phyloP scores from a whole-genome alignment of 306 rosid genomes.

The Alnus rubra region DNA sequence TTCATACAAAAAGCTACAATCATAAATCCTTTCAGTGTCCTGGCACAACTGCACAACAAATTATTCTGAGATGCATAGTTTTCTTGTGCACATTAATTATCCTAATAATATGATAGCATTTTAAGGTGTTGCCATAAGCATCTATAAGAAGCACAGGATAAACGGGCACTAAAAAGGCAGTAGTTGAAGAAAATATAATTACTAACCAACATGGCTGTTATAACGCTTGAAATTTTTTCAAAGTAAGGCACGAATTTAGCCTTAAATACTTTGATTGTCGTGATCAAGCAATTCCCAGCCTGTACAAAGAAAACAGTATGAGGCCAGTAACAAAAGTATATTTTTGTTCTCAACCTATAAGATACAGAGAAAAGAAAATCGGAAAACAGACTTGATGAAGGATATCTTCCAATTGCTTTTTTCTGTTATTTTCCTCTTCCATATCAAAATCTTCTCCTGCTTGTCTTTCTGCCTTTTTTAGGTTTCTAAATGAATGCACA shows the following conservation, averaged over 20 bases:
- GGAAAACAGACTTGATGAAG: slow-evolving; percentile 18
- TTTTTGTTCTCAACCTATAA: too few relatives aligned
- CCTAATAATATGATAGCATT: too few relatives aligned
- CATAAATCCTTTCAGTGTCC: too few relatives aligned
- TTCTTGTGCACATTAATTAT: too few relatives aligned
- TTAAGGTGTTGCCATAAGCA: too few relatives aligned
- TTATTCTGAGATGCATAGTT: too few relatives aligned
- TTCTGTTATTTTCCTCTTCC: neutral
- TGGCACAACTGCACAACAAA: too few relatives aligned
- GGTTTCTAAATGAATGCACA: neutral
- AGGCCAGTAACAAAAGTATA: too few relatives aligned
- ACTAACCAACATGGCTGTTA: slow-evolving; percentile 17
- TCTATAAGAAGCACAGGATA: neutral
- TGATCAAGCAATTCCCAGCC: slow-evolving; percentile 8
- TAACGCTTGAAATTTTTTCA: neutral
- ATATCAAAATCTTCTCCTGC: neutral
- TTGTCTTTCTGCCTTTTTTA: neutral
- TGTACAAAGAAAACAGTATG: neutral
- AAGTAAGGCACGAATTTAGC: slow-evolving; percentile 2
- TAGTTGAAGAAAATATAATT: slow-evolving; percentile 5
- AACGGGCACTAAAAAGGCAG: neutral
- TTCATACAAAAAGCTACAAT: too few relatives aligned
- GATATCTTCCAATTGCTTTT: slow-evolving; percentile 11
- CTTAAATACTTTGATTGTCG: neutral
- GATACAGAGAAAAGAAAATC: neutral